phyloP scores from a whole-genome alignment of 495 filamentous ascomycete species.

The Aspergillus taichungensis region DNA sequence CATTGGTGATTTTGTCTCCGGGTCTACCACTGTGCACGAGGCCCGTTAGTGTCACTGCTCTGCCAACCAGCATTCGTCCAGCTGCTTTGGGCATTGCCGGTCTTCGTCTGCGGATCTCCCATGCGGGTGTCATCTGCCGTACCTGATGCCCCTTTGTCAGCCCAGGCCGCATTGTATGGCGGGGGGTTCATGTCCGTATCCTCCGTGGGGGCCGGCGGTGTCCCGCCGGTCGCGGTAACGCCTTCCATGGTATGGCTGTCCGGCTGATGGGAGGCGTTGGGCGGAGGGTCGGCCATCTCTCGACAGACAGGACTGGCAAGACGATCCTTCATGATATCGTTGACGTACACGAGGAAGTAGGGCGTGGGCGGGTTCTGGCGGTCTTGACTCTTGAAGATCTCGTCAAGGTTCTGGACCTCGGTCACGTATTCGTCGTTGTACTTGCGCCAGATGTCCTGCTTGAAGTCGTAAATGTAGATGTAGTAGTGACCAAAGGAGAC shows the following conservation, averaged over 20 bases:
- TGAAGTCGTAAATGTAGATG: conserved; percentile 91
- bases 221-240: conserved; percentile 2
- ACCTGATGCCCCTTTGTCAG: conserved; percentile 20
- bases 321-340: conserved; percentile 48
- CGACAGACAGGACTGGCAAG: conserved; percentile 55
- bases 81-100: conserved; percentile 1
- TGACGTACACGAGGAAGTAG: conserved; percentile 83
- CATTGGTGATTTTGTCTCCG: conserved; percentile 7
- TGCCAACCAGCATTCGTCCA: conserved; percentile 5
- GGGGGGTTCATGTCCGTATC: conserved; percentile 26
- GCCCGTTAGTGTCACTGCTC: conserved; percentile 14
- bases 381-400: conserved; percentile 58
- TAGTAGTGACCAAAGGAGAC: conserved; percentile 82
- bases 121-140: conserved; percentile 15
- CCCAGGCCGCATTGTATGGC: conserved; percentile 20
- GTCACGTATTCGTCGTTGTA: conserved; percentile 87
- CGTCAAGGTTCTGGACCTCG: conserved; percentile 49
- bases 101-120: not conserved
- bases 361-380: conserved; percentile 59
- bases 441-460: conserved; percentile 71
- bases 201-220: conserved; percentile 3
- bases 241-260: conserved; percentile 13
- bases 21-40: conserved; percentile 24
- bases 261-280: conserved; percentile 7
- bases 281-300: conserved; percentile 21